Base-by-base conservation (phyloP, 2,329 filamentous ascomycete species). In the Aspergillus sp. region DNA sequence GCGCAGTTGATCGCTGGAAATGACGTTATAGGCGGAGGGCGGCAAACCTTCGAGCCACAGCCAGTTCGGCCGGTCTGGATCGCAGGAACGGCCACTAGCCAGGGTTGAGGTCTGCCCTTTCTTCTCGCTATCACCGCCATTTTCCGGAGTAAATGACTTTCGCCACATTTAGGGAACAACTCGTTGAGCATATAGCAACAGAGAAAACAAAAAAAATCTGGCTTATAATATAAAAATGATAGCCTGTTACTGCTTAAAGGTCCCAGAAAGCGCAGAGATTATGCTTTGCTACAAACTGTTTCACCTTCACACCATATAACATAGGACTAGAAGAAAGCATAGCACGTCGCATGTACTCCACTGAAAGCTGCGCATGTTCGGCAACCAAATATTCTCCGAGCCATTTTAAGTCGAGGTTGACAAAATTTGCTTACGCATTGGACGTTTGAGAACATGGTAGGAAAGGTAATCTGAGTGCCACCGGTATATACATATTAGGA, bases 1-100 rank as follows among this genome's bases (percentile, higher is more conserved):
- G 64, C 62, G 60, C 66, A 59, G 67, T 68, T 65, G 64, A 64
- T 66, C 62, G 64, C 60, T 66, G 66, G 66, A 54, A 64, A 66
- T 66, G 64, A 65, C 64, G 64, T 65, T 65, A 66, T 64, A 57
- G 51, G 56, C 54, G 61, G 50, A 48, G 39, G 55, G 50, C 55
- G 62, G 61, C 61, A 59, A 58, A 48, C 55, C 47, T 62, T 59
- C 43, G 39, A 45, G 34, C 49, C 53, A 57, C 30, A 15, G 43
- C 55, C 47, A 48, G 48, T 55, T 55, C 57, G 56, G 48, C 53
- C 53, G 60, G 60, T 64, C 62, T 64, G 57, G 61, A 62, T 60
- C 56, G 43, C 55, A 60, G 55, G 58, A 60, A 57, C 58, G 44
- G n/a, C 34, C 30, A 51, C 49, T 36, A 42, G n/a, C 39, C 47